phyloP scores from a whole-genome alignment of 345 rosid genomes.

The Reutealis trisperma region DNA sequence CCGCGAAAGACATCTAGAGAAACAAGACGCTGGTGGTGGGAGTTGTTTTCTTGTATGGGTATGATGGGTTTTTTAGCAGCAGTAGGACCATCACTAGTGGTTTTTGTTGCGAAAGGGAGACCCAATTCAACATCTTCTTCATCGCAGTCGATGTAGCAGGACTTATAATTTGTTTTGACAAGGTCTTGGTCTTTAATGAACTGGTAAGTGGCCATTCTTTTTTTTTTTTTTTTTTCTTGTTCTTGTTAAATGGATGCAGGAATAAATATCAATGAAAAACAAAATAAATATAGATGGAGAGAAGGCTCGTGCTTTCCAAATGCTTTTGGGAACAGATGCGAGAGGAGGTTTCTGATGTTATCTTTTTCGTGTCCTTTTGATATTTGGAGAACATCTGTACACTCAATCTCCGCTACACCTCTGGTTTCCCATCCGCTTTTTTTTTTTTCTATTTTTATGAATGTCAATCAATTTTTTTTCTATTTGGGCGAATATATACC shows the following conservation, averaged over 20 bases:
- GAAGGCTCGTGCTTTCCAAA: not conserved
- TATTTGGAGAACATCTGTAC: not conserved
- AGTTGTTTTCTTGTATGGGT: conserved; percentile 10
- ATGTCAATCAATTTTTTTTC: too few relatives aligned
- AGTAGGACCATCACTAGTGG: not conserved
- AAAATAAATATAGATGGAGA: too few relatives aligned
- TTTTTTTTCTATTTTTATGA: too few relatives aligned
- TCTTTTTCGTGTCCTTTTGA: not conserved
- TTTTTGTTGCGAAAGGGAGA: conserved; percentile 27
- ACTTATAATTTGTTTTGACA: not conserved
- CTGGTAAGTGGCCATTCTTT: conserved; percentile 25
- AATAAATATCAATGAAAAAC: too few relatives aligned
- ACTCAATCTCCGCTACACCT: not conserved
- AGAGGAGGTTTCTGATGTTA: not conserved
- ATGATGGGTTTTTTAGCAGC: not conserved
- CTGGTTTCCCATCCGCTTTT: not conserved
- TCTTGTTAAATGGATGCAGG: not conserved
- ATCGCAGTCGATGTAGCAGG: not conserved
- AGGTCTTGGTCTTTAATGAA: conserved; percentile 22
- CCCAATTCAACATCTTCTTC: conserved; percentile 31
- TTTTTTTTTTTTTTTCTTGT: too few relatives aligned
- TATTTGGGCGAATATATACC: not conserved
- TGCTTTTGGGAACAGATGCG: not conserved
- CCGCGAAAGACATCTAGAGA: conserved; percentile 82
- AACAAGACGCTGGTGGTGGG: conserved; percentile 42